These are phyloP conservation scores for Sphaerulina vaccinii DNA, from an alignment of 2,329 filamentous ascomycete genomes.

Conservation along the genomic window DNA sequence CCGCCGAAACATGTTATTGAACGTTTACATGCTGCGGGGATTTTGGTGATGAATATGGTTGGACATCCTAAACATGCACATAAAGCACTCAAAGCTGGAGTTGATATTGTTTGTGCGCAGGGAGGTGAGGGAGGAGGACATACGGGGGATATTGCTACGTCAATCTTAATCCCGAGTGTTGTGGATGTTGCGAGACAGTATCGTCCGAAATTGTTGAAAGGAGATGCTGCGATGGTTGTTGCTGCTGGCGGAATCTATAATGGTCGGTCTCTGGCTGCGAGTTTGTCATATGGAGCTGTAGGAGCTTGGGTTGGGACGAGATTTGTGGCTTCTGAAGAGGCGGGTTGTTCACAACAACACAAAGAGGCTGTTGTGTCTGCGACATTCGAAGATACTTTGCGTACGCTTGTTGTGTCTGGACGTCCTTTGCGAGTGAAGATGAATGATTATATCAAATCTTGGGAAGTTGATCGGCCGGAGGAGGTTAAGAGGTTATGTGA, in stretches of 20 bases:
- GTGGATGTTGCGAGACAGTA: conserved; percentile 78
- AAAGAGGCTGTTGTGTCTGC: conserved; percentile 83
- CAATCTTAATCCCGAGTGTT: conserved; percentile 82
- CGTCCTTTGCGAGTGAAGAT: conserved; percentile 75
- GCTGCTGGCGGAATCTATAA: conserved; percentile 87
- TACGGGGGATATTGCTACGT: conserved; percentile 81
- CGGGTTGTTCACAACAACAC: conserved; percentile 75
- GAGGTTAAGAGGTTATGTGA: conserved; percentile 75
- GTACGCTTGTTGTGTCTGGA: conserved; percentile 80
- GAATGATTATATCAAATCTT: conserved; percentile 79
- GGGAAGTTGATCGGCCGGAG: conserved; percentile 70
- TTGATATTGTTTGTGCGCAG: conserved; percentile 89
- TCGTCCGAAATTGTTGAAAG: conserved; percentile 68
- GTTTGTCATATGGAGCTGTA: conserved; percentile 80
- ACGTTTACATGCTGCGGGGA: conserved; percentile 72
- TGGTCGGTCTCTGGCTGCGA: conserved; percentile 75
- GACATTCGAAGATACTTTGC: conserved; percentile 72
- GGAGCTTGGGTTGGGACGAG: conserved; percentile 94
- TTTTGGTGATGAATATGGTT: conserved; percentile 96
- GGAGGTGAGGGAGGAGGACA: conserved; percentile 92
- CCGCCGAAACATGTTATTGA: conserved; percentile 73
- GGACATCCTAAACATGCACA: conserved; percentile 86
- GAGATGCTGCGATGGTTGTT: conserved; percentile 72
- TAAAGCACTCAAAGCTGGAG: conserved; percentile 81
- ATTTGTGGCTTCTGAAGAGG: conserved; percentile 82